Evolutionary conservation across 176 grass and related monocot species (phyloP).

Genomic region (Triticum dicoccoides): DNA sequence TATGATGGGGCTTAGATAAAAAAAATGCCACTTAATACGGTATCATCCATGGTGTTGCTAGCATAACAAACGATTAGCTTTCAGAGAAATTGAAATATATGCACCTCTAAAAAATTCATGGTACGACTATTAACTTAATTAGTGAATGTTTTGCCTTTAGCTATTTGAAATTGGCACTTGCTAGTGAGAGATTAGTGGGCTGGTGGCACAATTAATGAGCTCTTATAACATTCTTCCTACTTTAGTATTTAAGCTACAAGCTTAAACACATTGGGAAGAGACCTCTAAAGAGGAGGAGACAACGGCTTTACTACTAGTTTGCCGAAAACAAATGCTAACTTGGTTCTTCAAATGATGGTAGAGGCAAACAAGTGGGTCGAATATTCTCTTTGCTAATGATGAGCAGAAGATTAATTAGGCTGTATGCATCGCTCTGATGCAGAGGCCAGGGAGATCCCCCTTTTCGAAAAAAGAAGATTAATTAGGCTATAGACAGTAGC

Average conservation of each 20-base stretch:
- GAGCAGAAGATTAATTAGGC: not conserved
- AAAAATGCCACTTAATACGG: conserved; percentile 14
- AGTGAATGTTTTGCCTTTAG: not conserved
- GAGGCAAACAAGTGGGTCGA: not conserved
- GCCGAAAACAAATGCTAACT: not conserved
- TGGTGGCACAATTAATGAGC: not conserved
- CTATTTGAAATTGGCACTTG: not conserved
- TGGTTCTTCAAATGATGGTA: not conserved
- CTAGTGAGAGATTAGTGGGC: not conserved
- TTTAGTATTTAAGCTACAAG: not conserved
- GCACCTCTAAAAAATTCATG: not conserved
- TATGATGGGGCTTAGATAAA: not conserved
- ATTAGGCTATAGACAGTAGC: not conserved
- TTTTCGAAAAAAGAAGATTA: not conserved
- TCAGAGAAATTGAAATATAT: not conserved
- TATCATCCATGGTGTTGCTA: conserved; percentile 18
- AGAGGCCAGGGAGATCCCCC: no score
- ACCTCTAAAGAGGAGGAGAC: not conserved
- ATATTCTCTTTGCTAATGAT: not conserved
- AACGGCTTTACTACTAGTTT: not conserved
- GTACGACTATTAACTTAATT: not conserved
- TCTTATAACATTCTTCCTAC: not conserved
- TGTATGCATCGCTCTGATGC: not conserved
- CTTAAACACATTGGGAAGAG: not conserved
- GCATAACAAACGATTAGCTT: not conserved